Evolutionary conservation across 768 basidiomycete genomes (phyloP).

Genomic region (Leccinum subtestaceum): DNA sequence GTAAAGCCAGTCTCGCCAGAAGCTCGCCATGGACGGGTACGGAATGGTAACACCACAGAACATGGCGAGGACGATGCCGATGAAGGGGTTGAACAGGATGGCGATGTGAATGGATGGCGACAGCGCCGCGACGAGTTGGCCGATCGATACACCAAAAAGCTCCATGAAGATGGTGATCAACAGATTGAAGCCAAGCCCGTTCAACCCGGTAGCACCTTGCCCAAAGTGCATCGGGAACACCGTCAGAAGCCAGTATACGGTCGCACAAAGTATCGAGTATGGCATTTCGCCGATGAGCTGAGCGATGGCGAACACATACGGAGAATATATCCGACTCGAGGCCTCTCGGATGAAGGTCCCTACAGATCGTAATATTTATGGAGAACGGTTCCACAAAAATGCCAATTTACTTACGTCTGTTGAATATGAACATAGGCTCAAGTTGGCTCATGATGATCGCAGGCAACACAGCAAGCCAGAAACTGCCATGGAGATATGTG

Average conservation of each 20-base stretch:
- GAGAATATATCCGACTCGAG: constrained; percentile 82
- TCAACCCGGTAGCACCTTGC: constrained; percentile 54
- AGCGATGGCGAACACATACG: constrained; percentile 79
- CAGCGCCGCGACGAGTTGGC: constrained; percentile 71
- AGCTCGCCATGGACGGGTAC: constrained; percentile 55
- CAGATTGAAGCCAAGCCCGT: constrained; percentile 71
- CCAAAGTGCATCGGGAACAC: constrained; percentile 70
- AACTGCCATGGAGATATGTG: constrained; percentile 34
- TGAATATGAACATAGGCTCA: constrained; percentile 79
- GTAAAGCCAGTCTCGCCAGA: constrained; percentile 82
- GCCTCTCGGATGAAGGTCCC: constrained; percentile 54
- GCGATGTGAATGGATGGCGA: constrained; percentile 78
- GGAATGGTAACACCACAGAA: constrained; percentile 86
- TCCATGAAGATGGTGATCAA: constrained; percentile 71
- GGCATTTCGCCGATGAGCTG: constrained; percentile 83
- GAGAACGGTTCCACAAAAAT: constrained; percentile 6
- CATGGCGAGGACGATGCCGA: constrained; percentile 58
- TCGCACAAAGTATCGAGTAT: constrained; percentile 64
- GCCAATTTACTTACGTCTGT: constrained; percentile 44
- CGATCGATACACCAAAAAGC: constrained; percentile 68
- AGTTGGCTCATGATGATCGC: constrained; percentile 69
- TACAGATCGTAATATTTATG: constrained; percentile 9
- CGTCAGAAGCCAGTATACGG: constrained; percentile 76
- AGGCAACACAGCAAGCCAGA: constrained; percentile 66
- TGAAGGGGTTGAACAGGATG: constrained; percentile 77